Evolutionary conservation across 176 grass and related monocot species (phyloP), one percentile per base, ranked within the genome.

Genomic region (Zoysia pacifica): DNA sequence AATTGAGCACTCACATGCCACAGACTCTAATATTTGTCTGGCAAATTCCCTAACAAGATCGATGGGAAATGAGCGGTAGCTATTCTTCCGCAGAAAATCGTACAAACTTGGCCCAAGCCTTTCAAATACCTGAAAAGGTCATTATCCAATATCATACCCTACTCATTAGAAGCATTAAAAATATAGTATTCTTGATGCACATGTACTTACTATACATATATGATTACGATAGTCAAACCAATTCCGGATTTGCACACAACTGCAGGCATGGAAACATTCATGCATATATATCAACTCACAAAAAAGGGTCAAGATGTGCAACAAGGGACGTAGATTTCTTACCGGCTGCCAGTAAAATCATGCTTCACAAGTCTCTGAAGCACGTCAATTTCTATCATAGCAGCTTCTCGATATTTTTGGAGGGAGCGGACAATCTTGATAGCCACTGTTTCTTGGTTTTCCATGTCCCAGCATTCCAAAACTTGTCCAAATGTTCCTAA

Each of bases 211-310:
- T 85, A 98, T 98, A 93, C 95, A 98, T 85, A 93, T 93, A 93
- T 98, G 95, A 89, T 98, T 94, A 90, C 90, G 92, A 91, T 94
- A 98, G 92, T 94, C 95, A 93, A 94, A 98, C 92, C 92, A 98
- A 93, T 93, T 93, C 96, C 85, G 90, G 60, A 98, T 98, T 93
- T 94, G 95, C 92, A 98, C 95, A 98, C 90, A 98, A 84, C 92
- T 98, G 92, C 95, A 94, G 69, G 54, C 74, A 94, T 90, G 91
- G 66, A 97, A 91, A 81, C 87, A 94, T 79, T 89, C 85, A 85
- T 89, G 81, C 84, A 87, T 82, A 88, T 90, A 81, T 87, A 98
- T 98, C 92, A 94, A 93, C 76, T 76, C 56, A 85, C 7, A 75
- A 73, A 94, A 55, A 60, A 71, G 48, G 61, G 28, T 82, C 72